Evolutionary conservation across 768 basidiomycete genomes (phyloP), one percentile per base, ranked within the genome.

Genomic region (Pleurotus tuber-regium): DNA sequence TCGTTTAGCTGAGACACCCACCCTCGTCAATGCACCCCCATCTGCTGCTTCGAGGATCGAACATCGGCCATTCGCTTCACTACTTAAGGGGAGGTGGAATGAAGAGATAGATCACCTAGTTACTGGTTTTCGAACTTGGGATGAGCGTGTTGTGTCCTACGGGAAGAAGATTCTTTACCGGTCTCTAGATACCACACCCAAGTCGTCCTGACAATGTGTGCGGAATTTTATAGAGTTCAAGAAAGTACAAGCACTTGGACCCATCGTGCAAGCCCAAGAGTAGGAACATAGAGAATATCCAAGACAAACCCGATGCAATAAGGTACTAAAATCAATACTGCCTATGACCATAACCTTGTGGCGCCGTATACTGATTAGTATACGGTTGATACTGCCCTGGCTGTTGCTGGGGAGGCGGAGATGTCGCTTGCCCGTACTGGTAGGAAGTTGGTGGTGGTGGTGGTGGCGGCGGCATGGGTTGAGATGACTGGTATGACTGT

Each of bases 11-110:
- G 75, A 78, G 57, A 74, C 80, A 23, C 73, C 80, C 2, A 66
- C 70, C 11, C 63, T 70, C 12, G 61, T 78, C 3, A 70, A 71
- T 19, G 76, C 79, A n/a, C 79, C 82, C 1, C 72, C 75, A 4
- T 64, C 80, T 4, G 85, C 84, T 21, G 78, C 80, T 16, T 61
- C 70, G n/a, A 70, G 83, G 23, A 77, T 83, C 52, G 66, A 70
- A 16, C 62, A 69, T 3, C 67, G 61, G 19, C 77, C 78, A 1
- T 77, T 84, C 56, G 56, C 64, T 3, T 61, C 74, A 2, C 68
- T 82, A 33, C 35, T 86, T 19, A 72, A 85, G 56, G 72, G 73
- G 12, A 70, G 63, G 43, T 87, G 84, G 84, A 87, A 87, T 58
- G 64, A 73, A 11, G 76, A 86, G 54, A 58, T 86, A 16, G 80